Percentiles rank a stretch among this genome's conserved stretches.
These are phyloP conservation scores for Pseudonectria foliicola DNA, from an alignment of 2,329 filamentous ascomycete species.

Conservation along the genomic window DNA sequence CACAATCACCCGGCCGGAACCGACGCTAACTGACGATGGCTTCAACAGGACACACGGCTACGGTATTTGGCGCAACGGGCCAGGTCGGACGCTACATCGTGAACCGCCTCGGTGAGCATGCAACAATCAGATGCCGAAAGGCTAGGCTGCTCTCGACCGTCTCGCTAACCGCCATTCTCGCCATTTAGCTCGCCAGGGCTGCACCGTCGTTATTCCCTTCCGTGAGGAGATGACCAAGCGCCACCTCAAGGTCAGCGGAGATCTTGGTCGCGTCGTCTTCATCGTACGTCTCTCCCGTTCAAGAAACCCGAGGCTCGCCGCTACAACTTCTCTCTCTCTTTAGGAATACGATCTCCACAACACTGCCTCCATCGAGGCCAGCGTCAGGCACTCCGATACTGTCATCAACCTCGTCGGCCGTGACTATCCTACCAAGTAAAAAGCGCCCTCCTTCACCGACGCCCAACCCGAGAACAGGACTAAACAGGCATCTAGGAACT, in stretches of 20 bases:
- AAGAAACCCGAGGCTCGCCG: not conserved
- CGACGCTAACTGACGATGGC: constrained; percentile 22
- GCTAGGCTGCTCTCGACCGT: not conserved
- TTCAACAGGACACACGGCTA: constrained; percentile 77
- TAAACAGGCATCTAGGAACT: constrained; percentile 62
- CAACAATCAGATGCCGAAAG: not conserved
- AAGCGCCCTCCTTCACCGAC: constrained; percentile 19
- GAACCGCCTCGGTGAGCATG: constrained; percentile 67
- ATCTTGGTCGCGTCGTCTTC: constrained; percentile 84
- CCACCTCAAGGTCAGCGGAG: constrained; percentile 92
- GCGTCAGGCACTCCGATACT: constrained; percentile 91
- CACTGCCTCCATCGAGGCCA: constrained; percentile 91
- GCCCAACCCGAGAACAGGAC: constrained; percentile 1
- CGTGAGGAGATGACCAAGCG: constrained; percentile 97
- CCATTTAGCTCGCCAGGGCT: constrained; percentile 73
- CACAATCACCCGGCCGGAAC: constrained; percentile 5
- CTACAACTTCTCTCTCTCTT: constrained; percentile 10
- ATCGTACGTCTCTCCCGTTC: constrained; percentile 46
- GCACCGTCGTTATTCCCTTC: constrained; percentile 87
- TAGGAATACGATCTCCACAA: constrained; percentile 94
- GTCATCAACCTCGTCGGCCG: constrained; percentile 95
- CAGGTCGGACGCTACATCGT: constrained; percentile 96
- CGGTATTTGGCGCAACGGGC: constrained; percentile 95
- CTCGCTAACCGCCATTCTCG: not conserved
- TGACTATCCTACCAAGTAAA: constrained; percentile 90